phyloP scores from a whole-genome alignment of 2,329 filamentous ascomycete genomes.

The Pleomassaria siparia region DNA sequence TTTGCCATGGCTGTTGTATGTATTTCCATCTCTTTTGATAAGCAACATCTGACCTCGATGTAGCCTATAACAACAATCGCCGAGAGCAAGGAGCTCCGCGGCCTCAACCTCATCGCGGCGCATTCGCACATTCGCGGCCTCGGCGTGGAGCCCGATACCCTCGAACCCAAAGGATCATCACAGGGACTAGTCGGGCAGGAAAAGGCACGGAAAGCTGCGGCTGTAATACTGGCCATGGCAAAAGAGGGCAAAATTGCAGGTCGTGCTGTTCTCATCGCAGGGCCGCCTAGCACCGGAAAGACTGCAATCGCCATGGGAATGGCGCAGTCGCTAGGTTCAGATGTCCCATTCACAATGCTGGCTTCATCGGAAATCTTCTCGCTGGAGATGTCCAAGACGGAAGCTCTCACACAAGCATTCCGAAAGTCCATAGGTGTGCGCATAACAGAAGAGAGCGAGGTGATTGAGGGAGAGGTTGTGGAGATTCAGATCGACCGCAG shows the following conservation, averaged over 20 bases:
- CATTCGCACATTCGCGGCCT: conserved; percentile 97
- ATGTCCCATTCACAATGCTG: conserved; percentile 95
- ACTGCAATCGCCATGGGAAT: conserved; percentile 99
- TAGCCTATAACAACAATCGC: conserved; percentile 75
- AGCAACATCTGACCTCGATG: conserved; percentile 15
- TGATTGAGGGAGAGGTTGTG: conserved; percentile 98
- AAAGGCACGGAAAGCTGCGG: conserved; percentile 93
- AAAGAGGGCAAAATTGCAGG: conserved; percentile 98
- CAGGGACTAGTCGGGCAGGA: conserved; percentile 96
- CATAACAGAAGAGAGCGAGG: conserved; percentile 98
- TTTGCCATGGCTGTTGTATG: conserved; percentile 37
- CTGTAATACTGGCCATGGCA: conserved; percentile 97
- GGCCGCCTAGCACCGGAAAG: conserved; percentile 95
- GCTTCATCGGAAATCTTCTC: conserved; percentile 98
- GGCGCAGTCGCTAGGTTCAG: conserved; percentile 90
- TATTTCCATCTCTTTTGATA: background rate
- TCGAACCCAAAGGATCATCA: conserved; percentile 81
- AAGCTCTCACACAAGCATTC: conserved; percentile 97
- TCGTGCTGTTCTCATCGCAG: conserved; percentile 89
- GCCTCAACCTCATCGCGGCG: conserved; percentile 94
- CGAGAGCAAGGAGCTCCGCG: conserved; percentile 93
- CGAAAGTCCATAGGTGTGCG: conserved; percentile 96
- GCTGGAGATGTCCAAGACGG: conserved; percentile 98
- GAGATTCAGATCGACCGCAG: conserved; percentile 98
- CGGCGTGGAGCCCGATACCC: conserved; percentile 85